Conservation (phyloP, 129 eudicot genomes). For the Kitagawia praeruptora region DNA sequence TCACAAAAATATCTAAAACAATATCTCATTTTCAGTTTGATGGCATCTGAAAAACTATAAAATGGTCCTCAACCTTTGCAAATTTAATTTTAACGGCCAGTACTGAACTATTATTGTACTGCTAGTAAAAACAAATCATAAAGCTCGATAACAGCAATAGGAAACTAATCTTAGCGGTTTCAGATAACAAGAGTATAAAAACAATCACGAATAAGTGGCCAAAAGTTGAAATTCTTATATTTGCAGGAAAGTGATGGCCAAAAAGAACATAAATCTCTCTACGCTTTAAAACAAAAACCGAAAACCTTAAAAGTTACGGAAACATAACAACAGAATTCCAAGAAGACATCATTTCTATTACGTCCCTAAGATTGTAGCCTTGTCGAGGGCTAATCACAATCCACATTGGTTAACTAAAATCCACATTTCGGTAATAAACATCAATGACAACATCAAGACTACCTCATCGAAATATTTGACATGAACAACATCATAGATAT, state of each 20-base stretch:
- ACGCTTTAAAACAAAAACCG: not conserved
- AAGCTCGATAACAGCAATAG: not conserved
- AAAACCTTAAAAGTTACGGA: not conserved
- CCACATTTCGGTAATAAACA: not conserved
- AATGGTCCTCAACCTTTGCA: not conserved
- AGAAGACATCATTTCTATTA: not conserved
- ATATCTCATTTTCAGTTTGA: not conserved
- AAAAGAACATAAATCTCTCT: not conserved
- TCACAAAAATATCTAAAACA: not conserved
- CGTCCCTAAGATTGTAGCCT: not conserved
- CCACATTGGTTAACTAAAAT: not conserved
- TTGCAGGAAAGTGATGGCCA: not conserved
- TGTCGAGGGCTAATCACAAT: not conserved
- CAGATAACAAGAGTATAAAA: not conserved
- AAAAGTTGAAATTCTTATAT: not conserved
- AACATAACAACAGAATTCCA: not conserved
- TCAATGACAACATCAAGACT: not conserved
- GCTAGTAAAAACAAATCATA: not conserved
- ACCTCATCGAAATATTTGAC: slow-evolving; percentile 96
- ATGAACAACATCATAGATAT: slow-evolving; percentile 86
- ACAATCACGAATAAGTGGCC: not conserved
- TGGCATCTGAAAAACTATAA: not conserved
- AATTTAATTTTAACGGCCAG: not conserved
- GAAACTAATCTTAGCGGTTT: not conserved
- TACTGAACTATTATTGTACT: not conserved